Conservation (phyloP, 2,329 filamentous ascomycete genomes). For the Aspergillus carbonarius region DNA sequence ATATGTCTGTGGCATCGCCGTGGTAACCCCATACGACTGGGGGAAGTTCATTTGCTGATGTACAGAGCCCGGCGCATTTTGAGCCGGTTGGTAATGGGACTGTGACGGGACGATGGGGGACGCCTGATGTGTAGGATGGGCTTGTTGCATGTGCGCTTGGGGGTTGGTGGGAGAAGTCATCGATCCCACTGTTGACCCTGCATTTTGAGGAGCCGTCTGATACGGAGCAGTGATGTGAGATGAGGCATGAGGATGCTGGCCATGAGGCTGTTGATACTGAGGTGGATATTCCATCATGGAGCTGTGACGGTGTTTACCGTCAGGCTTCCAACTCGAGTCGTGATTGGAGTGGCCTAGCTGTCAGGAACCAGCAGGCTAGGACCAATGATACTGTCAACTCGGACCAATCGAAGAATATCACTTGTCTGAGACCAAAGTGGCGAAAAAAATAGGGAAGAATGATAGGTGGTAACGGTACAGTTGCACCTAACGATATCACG, state of each 20-base stretch:
- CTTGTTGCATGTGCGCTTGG: slow-evolving; percentile 63
- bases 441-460: slow-evolving; percentile 16
- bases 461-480: slow-evolving; percentile 25
- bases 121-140: slow-evolving; percentile 63
- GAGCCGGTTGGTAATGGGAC: slow-evolving; percentile 64
- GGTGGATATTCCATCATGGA: slow-evolving; percentile 72
- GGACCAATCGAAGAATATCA: slow-evolving; percentile 18
- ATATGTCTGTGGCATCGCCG: slow-evolving; percentile 71
- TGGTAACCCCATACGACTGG: slow-evolving; percentile 70
- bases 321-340: slow-evolving; percentile 24
- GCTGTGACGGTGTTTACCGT: slow-evolving; percentile 26
- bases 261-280: slow-evolving; percentile 65
- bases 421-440: slow-evolving; percentile 13
- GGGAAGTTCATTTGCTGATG: slow-evolving; percentile 78
- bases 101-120: slow-evolving; percentile 80
- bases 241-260: slow-evolving; percentile 62
- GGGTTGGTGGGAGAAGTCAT: slow-evolving; percentile 74
- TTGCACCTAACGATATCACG: slow-evolving; percentile 24
- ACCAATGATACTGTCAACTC: slow-evolving; percentile 21
- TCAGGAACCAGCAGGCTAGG: slow-evolving; percentile 17
- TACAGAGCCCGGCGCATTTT: slow-evolving; percentile 59
- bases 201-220: slow-evolving; percentile 57
- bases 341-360: slow-evolving; percentile 18
- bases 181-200: slow-evolving; percentile 45
- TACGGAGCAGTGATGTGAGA: slow-evolving; percentile 62